These are phyloP conservation scores for Cercospora sojina DNA, from an alignment of 2,329 filamentous ascomycete species.

Conservation along the genomic window DNA sequence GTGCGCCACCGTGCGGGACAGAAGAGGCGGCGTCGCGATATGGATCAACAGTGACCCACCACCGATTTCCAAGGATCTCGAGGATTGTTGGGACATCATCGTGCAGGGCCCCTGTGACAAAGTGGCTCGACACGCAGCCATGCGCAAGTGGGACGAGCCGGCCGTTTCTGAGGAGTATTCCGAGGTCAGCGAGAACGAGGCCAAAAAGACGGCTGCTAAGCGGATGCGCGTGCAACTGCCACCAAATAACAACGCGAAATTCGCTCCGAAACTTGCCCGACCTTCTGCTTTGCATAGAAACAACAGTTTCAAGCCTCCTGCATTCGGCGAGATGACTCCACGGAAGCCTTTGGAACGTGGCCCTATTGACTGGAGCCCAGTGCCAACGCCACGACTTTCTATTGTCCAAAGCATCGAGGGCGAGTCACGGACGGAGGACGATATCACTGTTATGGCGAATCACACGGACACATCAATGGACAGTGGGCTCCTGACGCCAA, in stretches of 20 bases:
- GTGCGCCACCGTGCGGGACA: conserved; percentile 79
- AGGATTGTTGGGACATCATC: conserved; percentile 89
- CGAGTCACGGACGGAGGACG: conserved; percentile 26
- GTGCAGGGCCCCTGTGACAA: conserved; percentile 85
- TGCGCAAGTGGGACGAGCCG: conserved; percentile 58
- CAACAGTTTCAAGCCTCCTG: conserved; percentile 36
- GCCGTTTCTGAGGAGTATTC: conserved; percentile 41
- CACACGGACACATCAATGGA: background rate
- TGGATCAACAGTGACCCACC: conserved; percentile 93
- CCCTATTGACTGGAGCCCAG: conserved; percentile 25
- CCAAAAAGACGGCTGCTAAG: conserved; percentile 41
- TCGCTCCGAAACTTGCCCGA: conserved; percentile 22
- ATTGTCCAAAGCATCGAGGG: conserved; percentile 32
- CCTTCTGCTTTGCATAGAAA: conserved; percentile 31
- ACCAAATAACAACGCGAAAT: conserved; percentile 14
- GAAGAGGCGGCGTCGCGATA: conserved; percentile 72
- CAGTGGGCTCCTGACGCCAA: conserved; percentile 36
- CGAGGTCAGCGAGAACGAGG: conserved; percentile 49
- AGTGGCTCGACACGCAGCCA: conserved; percentile 70
- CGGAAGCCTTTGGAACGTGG: conserved; percentile 20
- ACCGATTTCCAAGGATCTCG: conserved; percentile 78
- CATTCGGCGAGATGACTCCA: conserved; percentile 26
- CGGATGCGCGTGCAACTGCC: conserved; percentile 27
- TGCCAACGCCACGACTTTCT: conserved; percentile 19
- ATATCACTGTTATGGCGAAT: conserved; percentile 23